Base-by-base conservation (phyloP, 352 stramenopile species). In the Pythium insidiosum region DNA sequence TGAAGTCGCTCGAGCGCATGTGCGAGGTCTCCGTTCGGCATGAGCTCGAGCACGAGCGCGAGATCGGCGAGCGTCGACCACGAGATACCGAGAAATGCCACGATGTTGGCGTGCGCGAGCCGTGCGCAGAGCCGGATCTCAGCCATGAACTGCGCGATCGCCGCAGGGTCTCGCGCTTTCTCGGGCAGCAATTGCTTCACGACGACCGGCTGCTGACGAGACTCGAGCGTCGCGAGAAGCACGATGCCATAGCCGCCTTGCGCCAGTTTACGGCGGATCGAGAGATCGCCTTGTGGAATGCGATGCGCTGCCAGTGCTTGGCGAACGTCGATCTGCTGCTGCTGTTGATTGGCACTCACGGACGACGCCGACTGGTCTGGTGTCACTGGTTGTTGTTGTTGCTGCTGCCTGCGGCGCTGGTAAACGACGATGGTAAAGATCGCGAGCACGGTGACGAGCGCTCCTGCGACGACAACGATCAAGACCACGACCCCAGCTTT, bases 231-330 rank as follows among this genome's bases (percentile, higher is more conserved):
- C 18, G 68, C 68, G 10, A 72, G 44, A 23, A 77, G 60, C 12
- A 84, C 68, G 18, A 84, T 51, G 6, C 70, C 73, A n/a, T 63
- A 74, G 24, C 66, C 73, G 15, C 73, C 73, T 25, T 79, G 75
- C 1, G 68, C 68, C 6, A 86, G 35, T 22, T 65, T 45, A 33
- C 58, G 57, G 6, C 47, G 26, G 34, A 54, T 42, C n/a, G 50
- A 33, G 4, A 86, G 51, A 5, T 80, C 58, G 15, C 55, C 59
- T 40, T 77, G 68, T 10, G 71, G 41, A 25, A 86, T 68, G 18
- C 73, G 68, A n/a, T n/a, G n/a, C n/a, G n/a, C n/a, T n/a, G n/a
- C n/a, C n/a, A n/a, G n/a, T 66, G 64, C 18, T 61, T 47, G 18
- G 61, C 49, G 26, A 86, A 67, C 24, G 64, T 63, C 0, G 60